Base-by-base conservation (phyloP, 345 rosid species). In the Crucihimalaya himalaica region DNA sequence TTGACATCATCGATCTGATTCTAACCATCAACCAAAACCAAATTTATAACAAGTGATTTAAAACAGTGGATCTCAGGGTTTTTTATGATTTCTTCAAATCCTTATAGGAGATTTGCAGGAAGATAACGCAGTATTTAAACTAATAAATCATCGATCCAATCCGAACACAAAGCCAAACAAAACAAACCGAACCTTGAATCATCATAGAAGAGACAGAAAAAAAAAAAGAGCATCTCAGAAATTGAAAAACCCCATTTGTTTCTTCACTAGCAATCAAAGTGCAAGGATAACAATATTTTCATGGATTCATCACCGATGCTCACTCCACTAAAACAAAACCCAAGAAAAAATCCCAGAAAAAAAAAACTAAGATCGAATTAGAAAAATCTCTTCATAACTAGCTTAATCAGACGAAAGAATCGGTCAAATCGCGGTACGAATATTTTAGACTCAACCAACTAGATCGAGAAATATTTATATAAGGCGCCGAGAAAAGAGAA, bases 261-360 rank as follows among this genome's bases (percentile, higher is more conserved):
- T 86, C 91, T 83, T 86, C 88, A 84, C 81, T 55, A 62, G 14
- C 71, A 83, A 84, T 87, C 91, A 85, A 78, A 87, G 91, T 84
- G 88, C 88, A 87, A 84, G 91, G 88, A 84, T 87, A 77, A 84
- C 88, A 67, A 78, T 76, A 72, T 59, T 71, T 85, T 73, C 51
- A 23, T 43, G 16, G n/a, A 47, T 68, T 83, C 89, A 73, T 85
- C 85, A 82, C 32, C 21, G 85, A 80, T 83, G 79, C 89, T 55
- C 48, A 12, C 27, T 8, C 3, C 0, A 9, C 12, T 35, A 8
- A 8, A 60, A 54, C 55, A 57, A 48, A 58, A 23, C 2, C 6
- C 14, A 10, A 48, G 8, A 14, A 8, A 34, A 14, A 8, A 34
- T 10, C 11, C 11, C 11, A 34, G 2, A 8, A 42, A 25, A 4